Conservation (phyloP, 1,284 basidiomycete genomes). For the Lignosus rhinocerotis region DNA sequence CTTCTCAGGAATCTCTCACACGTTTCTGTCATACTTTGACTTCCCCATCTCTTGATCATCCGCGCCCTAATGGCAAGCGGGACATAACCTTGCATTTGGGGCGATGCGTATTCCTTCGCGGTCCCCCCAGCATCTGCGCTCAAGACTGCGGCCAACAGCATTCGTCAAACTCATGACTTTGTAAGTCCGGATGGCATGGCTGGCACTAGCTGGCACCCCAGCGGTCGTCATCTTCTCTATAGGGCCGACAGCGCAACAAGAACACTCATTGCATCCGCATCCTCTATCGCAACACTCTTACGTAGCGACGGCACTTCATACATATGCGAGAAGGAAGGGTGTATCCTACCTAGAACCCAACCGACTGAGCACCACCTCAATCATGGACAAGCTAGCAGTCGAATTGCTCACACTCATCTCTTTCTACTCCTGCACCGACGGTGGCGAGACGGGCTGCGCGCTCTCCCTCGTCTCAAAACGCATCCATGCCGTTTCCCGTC, state of each 20-base stretch:
- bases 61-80: neutral
- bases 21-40: neutral
- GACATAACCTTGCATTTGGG: neutral
- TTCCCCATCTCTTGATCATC: neutral
- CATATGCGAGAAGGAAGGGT: neutral
- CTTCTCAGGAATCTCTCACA: neutral
- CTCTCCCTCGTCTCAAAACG: slow-evolving; percentile 21
- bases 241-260: neutral
- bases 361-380: neutral
- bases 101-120: neutral
- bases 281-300: neutral
- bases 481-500: slow-evolving; percentile 19
- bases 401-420: slow-evolving; percentile 20
- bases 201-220: neutral
- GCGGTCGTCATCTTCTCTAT: neutral
- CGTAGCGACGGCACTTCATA: neutral
- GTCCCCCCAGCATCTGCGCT: neutral
- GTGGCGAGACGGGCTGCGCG: slow-evolving; percentile 16
- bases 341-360: neutral
- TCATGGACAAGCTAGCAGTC: slow-evolving; percentile 21
- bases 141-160: neutral
- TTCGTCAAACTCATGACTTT: neutral
- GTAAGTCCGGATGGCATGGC: neutral
- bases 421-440: slow-evolving; percentile 21
- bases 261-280: neutral